Conservation (phyloP, 2,329 filamentous ascomycete species). For the Thelonectria olida region DNA sequence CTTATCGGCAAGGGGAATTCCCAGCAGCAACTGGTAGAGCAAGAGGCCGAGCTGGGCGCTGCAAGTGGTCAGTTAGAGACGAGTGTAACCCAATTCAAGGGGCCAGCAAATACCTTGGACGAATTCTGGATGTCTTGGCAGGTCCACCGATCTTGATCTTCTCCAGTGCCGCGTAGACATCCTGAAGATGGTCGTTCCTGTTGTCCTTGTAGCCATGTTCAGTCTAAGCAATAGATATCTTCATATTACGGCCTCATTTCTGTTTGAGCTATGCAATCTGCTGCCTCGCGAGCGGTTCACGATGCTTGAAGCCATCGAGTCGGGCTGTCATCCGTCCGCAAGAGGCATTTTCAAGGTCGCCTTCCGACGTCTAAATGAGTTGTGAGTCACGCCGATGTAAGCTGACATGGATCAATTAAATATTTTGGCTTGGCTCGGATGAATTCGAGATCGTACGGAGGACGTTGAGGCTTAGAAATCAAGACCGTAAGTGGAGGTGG, state of each 20-base stretch:
- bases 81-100: too few relatives aligned
- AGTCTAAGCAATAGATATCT: not conserved
- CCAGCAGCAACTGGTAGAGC: too few relatives aligned
- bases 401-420: not conserved
- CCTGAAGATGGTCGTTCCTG: too few relatives aligned
- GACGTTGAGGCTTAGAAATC: not conserved
- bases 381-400: not conserved
- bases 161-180: too few relatives aligned
- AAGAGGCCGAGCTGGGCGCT: too few relatives aligned
- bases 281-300: not conserved
- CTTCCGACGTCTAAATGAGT: not conserved
- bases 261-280: not conserved
- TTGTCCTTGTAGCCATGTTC: too few relatives aligned
- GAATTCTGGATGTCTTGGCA: too few relatives aligned
- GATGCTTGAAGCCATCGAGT: not conserved
- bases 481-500: not conserved
- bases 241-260: not conserved
- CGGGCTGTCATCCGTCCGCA: not conserved
- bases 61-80: too few relatives aligned
- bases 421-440: not conserved
- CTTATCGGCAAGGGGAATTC: too few relatives aligned
- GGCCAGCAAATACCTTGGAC: too few relatives aligned
- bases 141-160: too few relatives aligned
- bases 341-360: too few relatives aligned
- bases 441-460: not conserved